These are phyloP conservation scores for Naganishia sp. DNA, from an alignment of 1,284 basidiomycete species.

Conservation along the genomic window DNA sequence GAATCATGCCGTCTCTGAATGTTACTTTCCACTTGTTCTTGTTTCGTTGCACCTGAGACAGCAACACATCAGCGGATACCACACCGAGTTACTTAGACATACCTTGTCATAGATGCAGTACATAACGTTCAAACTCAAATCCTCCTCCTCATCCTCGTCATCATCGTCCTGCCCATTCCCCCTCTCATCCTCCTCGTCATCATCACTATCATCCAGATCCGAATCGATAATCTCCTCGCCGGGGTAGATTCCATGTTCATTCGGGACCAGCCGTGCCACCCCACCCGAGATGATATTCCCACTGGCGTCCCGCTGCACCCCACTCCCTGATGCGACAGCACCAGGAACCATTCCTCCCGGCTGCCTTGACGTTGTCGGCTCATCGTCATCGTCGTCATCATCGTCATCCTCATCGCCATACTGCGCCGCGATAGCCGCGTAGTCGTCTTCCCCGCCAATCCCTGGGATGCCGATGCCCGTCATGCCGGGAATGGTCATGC, in stretches of 20 bases:
- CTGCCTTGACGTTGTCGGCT: slow-evolving; percentile 9
- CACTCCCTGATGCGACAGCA: slow-evolving; percentile 20
- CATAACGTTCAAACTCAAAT: slow-evolving; percentile 76
- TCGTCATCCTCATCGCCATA: slow-evolving; percentile 26
- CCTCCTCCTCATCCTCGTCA: slow-evolving; percentile 54
- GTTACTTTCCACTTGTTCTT: slow-evolving; percentile 99
- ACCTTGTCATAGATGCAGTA: slow-evolving; percentile 99
- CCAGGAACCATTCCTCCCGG: slow-evolving; percentile 6
- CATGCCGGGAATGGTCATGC: slow-evolving; percentile 18
- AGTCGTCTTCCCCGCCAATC: slow-evolving; percentile 23
- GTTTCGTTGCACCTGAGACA: slow-evolving; percentile 80
- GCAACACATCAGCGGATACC: slow-evolving; percentile 26
- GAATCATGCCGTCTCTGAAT: slow-evolving; percentile 98
- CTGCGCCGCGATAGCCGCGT: slow-evolving; percentile 23
- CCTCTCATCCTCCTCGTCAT: slow-evolving; percentile 65
- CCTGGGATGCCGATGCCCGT: slow-evolving; percentile 24
- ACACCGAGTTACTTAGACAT: slow-evolving; percentile 34
- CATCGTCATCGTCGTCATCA: slow-evolving; percentile 23
- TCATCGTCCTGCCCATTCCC: slow-evolving; percentile 65
- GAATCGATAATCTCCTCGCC: slow-evolving; percentile 86
- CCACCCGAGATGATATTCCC: slow-evolving; percentile 20
- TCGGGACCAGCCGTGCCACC: slow-evolving; percentile 38
- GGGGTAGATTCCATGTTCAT: slow-evolving; percentile 53
- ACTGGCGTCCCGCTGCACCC: slow-evolving; percentile 20
- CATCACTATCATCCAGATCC: slow-evolving; percentile 85